phyloP scores from a whole-genome alignment of 257 asterid genomes.

The Euphrasia confusa region DNA sequence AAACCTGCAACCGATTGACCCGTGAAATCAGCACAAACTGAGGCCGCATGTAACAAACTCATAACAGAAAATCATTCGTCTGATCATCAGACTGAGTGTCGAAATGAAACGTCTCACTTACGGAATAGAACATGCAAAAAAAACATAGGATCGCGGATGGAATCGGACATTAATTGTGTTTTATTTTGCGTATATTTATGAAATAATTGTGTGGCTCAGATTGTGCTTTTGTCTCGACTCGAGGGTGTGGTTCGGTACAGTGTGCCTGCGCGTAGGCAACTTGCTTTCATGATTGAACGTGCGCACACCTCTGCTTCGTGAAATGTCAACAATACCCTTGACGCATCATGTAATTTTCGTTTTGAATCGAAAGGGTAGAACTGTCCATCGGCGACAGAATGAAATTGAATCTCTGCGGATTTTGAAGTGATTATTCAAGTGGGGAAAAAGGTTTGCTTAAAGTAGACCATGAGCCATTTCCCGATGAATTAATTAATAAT shows the following conservation, averaged over 20 bases:
- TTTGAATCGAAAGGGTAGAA: neutral
- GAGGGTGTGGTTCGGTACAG: neutral
- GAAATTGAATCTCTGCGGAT: neutral
- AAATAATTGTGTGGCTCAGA: neutral
- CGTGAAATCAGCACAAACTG: neutral
- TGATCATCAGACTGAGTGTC: no score
- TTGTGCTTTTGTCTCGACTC: neutral
- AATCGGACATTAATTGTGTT: no score
- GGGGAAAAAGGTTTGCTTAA: conserved; percentile 26
- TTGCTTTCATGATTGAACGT: conserved; percentile 33
- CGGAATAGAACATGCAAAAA: no score
- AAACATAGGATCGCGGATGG: no score
- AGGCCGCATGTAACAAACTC: neutral
- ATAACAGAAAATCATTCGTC: no score
- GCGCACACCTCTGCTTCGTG: conserved; percentile 4
- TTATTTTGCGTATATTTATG: neutral
- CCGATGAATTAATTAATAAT: conserved; percentile 27
- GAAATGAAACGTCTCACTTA: no score
- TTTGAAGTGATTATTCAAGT: neutral
- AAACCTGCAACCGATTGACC: neutral
- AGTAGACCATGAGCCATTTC: conserved; percentile 29
- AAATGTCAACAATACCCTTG: no score
- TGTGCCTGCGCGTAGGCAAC: conserved; percentile 8
- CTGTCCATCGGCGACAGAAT: neutral
- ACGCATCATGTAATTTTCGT: neutral